A percentile compares a stretch with the other conserved stretches of the same genome.
phyloP scores from a whole-genome alignment of 2,329 filamentous ascomycete genomes.

The Gliomastix tumulicola region DNA sequence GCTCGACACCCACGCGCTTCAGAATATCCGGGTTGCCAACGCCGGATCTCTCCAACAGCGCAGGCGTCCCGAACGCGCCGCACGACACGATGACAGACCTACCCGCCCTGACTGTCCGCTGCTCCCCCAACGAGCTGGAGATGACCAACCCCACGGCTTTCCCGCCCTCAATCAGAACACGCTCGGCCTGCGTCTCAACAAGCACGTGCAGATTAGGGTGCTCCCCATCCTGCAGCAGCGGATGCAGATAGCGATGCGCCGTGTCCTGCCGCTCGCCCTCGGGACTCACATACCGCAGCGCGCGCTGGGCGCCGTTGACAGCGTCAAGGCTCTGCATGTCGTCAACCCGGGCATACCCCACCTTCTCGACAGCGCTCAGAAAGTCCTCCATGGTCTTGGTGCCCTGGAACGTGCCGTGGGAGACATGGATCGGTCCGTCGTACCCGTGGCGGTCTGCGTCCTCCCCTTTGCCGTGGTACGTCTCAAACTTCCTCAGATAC shows the following conservation, averaged over 20 bases:
- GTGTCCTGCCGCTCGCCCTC: constrained; percentile 52
- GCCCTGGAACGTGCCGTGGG: constrained; percentile 32
- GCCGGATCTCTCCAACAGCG: constrained; percentile 44
- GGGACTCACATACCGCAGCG: constrained; percentile 16
- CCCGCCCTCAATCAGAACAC: constrained; percentile 24
- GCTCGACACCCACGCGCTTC: constrained; percentile 8
- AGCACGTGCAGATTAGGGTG: constrained; percentile 55
- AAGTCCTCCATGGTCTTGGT: constrained; percentile 32
- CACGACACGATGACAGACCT: constrained; percentile 38
- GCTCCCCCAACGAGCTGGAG: background rate
- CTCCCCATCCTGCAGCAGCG: constrained; percentile 20
- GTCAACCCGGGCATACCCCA: constrained; percentile 37
- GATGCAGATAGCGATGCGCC: constrained; percentile 38
- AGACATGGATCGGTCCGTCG: constrained; percentile 40
- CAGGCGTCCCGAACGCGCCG: constrained; percentile 35
- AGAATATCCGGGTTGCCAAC: constrained; percentile 29
- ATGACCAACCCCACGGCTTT: constrained; percentile 1
- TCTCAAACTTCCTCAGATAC: constrained; percentile 31
- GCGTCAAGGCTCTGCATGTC: constrained; percentile 41
- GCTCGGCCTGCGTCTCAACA: constrained; percentile 46
- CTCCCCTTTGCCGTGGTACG: constrained; percentile 37
- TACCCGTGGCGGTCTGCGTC: constrained; percentile 35
- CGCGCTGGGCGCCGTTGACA: constrained; percentile 21
- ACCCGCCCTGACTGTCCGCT: constrained; percentile 21
- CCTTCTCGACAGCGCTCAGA: constrained; percentile 30